Evolutionary conservation across 1,284 basidiomycete genomes (phyloP).

Genomic region (Rhodotorula sp.): DNA sequence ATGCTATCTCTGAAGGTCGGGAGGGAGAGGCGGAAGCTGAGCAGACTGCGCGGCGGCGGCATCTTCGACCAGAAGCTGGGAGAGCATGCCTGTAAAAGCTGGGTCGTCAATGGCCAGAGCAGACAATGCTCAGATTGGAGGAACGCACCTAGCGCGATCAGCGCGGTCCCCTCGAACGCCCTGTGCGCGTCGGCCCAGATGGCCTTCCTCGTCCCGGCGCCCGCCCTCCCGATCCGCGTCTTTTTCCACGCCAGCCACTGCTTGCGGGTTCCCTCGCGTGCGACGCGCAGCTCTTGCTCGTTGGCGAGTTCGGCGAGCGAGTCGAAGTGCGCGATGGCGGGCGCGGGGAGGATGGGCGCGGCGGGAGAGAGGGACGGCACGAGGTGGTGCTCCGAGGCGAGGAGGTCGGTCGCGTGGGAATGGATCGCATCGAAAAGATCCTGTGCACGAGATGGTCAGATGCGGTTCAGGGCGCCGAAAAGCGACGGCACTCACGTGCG

Average conservation of each 20-base stretch:
- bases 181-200: conserved; percentile 22
- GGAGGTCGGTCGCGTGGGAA: conserved; percentile 10
- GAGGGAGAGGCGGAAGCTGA: background rate
- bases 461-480: background rate
- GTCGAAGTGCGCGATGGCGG: conserved; percentile 16
- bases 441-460: background rate
- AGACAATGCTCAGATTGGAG: too few species aligned
- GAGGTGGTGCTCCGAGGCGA: conserved; percentile 12
- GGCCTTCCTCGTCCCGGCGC: conserved; percentile 4
- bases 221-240: background rate
- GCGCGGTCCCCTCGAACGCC: conserved; percentile 33
- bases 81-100: conserved; percentile 31
- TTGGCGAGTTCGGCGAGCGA: background rate
- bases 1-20: background rate
- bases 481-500: too few species aligned
- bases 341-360: conserved; percentile 15
- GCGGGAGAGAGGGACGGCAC: conserved; percentile 24
- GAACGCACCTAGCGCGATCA: conserved; percentile 40
- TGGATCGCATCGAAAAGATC: conserved; percentile 29
- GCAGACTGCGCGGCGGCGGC: conserved; percentile 2
- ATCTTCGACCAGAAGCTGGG: conserved; percentile 36
- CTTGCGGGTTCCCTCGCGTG: background rate
- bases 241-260: background rate
- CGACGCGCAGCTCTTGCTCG: conserved; percentile 13
- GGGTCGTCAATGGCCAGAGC: too few species aligned